Evolutionary conservation across 306 rosid genomes (phyloP), one percentile per base, ranked within the genome.

Genomic region (Hippophae gyantsensis): DNA sequence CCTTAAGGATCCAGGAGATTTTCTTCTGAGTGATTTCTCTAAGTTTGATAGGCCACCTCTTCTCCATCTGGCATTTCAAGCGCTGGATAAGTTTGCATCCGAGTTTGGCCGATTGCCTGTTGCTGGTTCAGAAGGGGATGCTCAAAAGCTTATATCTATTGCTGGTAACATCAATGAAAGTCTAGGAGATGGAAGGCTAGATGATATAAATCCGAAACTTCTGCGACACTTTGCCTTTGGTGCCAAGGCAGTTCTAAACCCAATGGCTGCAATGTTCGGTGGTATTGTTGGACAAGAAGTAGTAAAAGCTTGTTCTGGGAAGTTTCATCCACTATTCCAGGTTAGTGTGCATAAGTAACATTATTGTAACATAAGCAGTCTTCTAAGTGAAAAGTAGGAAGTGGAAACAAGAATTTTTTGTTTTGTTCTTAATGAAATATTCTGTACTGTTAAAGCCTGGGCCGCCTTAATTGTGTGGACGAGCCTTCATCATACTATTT

Each of bases 21-120:
- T 67, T 38, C 71, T 67, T 67, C 58, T 67, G 25, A 67, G 44
- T 26, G 71, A 67, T 40, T 67, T 67, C 57, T 58, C 71, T 40
- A 67, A 67, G 64, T 67, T 67, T 67, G 71, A 67, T 67, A 58
- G 71, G n/a, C 71, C 71, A 67, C 71, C 71, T 67, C 54, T 67
- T 45, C 59, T 67, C 13, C 71, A 67, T 58, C 52, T 58, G 40
- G 64, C 71, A 7, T 67, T 67, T 67, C 71, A 50, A 46, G 71
- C 65, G 43, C 65, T 67, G 10, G 71, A 67, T 58, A 67, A 67
- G 53, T 67, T 67, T 27, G 52, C 13, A 10, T 13, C 44, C 27
- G 65, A 67, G 53, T 51, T 58, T 32, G 65, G 71, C 13, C 65
- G 54, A 9, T 57, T 58, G 44, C 71, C 71, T 50, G 58, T 58